These are phyloP conservation scores for Tagetes patula DNA, from an alignment of 129 eudicot species.

Conservation along the genomic window DNA sequence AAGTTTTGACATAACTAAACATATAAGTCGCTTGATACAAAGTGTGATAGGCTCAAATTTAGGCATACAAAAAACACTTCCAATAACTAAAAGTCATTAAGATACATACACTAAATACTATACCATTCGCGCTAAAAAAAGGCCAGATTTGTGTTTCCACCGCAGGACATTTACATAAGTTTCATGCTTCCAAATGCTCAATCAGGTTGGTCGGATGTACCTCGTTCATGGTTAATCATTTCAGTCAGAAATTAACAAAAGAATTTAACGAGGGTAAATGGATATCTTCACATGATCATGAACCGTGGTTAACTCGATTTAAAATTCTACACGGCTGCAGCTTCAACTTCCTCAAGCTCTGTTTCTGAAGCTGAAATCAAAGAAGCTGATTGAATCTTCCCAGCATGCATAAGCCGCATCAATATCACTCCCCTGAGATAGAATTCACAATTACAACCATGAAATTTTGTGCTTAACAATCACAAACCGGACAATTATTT, in stretches of 20 bases:
- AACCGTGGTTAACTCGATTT: slow-evolving; percentile 3
- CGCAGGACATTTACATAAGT: slow-evolving; percentile 14
- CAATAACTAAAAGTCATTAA: too few relatives aligned
- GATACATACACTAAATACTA: too few relatives aligned
- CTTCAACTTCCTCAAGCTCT: slow-evolving; percentile 49
- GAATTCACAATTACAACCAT: background rate
- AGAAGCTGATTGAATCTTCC: slow-evolving; percentile 93
- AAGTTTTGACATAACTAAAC: too few relatives aligned
- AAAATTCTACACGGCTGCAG: slow-evolving; percentile 30
- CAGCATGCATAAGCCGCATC: slow-evolving; percentile 91
- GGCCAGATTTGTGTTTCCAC: slow-evolving; percentile 31
- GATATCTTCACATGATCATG: slow-evolving; percentile 1
- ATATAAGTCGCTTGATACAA: too few relatives aligned
- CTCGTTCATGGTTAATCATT: background rate
- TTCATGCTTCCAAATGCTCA: slow-evolving; percentile 14
- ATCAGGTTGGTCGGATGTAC: slow-evolving; percentile 7
- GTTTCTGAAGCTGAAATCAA: slow-evolving; percentile 70
- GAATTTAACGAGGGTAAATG: slow-evolving; percentile 10
- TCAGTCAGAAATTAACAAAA: background rate
- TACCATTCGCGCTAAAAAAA: too few relatives aligned
- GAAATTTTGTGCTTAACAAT: background rate
- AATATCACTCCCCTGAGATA: slow-evolving; percentile 78
- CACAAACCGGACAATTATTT: background rate
- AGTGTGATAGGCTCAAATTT: too few relatives aligned
- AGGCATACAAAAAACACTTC: too few relatives aligned